phyloP scores from a whole-genome alignment of 139 green algal genomes.

The Marvania coccoides region DNA sequence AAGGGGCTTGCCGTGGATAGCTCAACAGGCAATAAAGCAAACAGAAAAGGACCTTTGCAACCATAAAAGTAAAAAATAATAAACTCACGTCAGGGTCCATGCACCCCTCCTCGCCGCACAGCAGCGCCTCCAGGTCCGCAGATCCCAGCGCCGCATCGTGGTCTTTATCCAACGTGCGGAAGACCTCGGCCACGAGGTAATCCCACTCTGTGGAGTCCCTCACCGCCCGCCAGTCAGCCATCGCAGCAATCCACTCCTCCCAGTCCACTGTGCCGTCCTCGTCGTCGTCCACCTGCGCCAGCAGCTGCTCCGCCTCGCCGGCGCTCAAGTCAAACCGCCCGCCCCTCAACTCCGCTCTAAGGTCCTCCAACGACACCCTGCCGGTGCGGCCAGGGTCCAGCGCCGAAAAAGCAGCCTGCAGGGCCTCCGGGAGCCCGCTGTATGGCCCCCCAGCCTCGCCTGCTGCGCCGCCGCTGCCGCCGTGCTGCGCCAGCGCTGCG shows the following conservation, averaged over 20 bases:
- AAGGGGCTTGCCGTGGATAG: too few relatives aligned
- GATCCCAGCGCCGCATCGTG: slow-evolving; percentile 28
- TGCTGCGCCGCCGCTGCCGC: neutral
- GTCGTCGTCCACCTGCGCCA: slow-evolving; percentile 21
- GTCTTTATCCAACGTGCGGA: slow-evolving; percentile 45
- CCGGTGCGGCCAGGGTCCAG: neutral
- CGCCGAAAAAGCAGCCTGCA: neutral
- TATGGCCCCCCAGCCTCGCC: slow-evolving; percentile 24
- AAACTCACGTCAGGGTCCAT: neutral
- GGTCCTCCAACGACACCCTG: slow-evolving; percentile 2
- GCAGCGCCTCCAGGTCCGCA: slow-evolving; percentile 39
- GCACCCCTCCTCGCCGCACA: slow-evolving; percentile 32
- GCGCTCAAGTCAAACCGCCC: slow-evolving; percentile 49
- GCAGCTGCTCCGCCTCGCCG: slow-evolving; percentile 36
- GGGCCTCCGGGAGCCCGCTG: neutral
- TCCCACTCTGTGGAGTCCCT: slow-evolving; percentile 35
- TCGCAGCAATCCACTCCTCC: slow-evolving; percentile 55
- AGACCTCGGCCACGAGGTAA: slow-evolving; percentile 26
- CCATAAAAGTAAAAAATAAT: neutral
- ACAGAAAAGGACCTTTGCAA: neutral
- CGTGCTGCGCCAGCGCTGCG: neutral
- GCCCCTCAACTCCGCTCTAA: slow-evolving; percentile 24
- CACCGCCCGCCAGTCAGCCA: slow-evolving; percentile 63
- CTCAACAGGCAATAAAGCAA: too few relatives aligned
- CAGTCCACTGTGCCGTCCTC: slow-evolving; percentile 27